Evolutionary conservation across 257 asterid species (phyloP).

Genomic region (Misopates orontium): DNA sequence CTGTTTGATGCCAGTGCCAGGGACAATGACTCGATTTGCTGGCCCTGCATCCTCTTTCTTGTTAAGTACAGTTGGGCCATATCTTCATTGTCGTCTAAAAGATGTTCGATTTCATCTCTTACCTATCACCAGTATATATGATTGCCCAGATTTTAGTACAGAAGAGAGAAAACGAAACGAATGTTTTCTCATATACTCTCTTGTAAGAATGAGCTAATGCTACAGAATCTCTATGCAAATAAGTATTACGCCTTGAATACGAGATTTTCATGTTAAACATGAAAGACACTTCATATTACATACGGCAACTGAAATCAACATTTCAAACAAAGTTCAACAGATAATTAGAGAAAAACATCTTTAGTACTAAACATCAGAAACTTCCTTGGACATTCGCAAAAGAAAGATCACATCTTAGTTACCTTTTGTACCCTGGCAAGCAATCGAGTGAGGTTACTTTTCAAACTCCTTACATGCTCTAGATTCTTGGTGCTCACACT

Average conservation of each 20-base stretch:
- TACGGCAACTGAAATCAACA: constrained; percentile 1
- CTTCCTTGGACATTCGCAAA: constrained; percentile 1
- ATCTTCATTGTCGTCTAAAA: constrained; percentile 92
- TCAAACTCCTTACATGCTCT: constrained; percentile 88
- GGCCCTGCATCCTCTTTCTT: constrained; percentile 81
- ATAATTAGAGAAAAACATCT: not conserved
- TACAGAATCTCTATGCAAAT: not conserved
- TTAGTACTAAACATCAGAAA: constrained; percentile 1
- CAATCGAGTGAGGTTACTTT: constrained; percentile 91
- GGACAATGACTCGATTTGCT: constrained; percentile 64
- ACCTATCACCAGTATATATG: constrained; percentile 50
- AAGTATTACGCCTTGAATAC: not conserved
- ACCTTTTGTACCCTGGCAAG: constrained; percentile 99
- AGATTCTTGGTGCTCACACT: constrained; percentile 93
- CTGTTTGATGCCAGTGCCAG: constrained; percentile 52
- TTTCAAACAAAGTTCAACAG: not conserved
- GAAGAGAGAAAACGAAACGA: not conserved
- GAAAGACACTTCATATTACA: not conserved
- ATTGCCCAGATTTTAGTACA: constrained; percentile 19
- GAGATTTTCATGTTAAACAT: not conserved
- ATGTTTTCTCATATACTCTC: no score
- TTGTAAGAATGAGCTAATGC: not conserved
- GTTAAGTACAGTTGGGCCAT: constrained; percentile 90
- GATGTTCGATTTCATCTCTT: constrained; percentile 98
- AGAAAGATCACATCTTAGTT: constrained; percentile 18